Evolutionary conservation across 202 grass and related monocot genomes (phyloP), one percentile per base, ranked within the genome.

Genomic region (Digitaria exilis): DNA sequence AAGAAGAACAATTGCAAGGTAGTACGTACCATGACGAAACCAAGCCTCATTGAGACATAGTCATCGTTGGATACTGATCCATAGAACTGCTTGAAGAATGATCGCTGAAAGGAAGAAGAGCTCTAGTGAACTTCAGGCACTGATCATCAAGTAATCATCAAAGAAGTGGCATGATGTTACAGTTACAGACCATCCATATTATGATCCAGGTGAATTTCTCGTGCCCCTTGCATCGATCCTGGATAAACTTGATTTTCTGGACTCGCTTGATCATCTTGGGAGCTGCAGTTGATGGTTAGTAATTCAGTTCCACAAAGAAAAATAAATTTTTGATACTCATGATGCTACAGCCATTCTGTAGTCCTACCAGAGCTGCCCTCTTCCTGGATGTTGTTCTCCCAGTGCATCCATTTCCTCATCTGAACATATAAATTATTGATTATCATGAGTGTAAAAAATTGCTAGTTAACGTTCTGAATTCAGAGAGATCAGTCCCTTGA

Each of bases 11-110:
- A 71, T 44, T 72, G 55, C 7, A n/a, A 63, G 12, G 13, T 35
- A 44, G 52, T n/a, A 46, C 11, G 4, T 93, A 95, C 95, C 73
- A 80, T 91, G 80, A 95, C 85, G 48, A 98, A 98, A 32, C 95
- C 90, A 77, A 95, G 87, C 77, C 95, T 86, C 89, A 95, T 85
- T 52, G 92, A 83, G 6, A 82, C 75, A 54, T 95, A 95, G 31
- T 98, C 92, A 35, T 90, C 88, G 75, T 87, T 75, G 56, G 79
- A 91, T 29, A 98, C 75, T n/a, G 95, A 93, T 75, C 78, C 90
- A 64, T 93, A 95, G 67, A 97, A 95, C 59, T 98, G 92, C 74
- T 98, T 98, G 25, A 93, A 85, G 84, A 97, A 95, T 18, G 92
- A 89, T 84, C 85, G 76, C 95, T 97, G 90, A 54, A 91, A 76